These are phyloP conservation scores for Macadamia integrifolia DNA, from an alignment of 164 flowering plant species.

Conservation along the genomic window DNA sequence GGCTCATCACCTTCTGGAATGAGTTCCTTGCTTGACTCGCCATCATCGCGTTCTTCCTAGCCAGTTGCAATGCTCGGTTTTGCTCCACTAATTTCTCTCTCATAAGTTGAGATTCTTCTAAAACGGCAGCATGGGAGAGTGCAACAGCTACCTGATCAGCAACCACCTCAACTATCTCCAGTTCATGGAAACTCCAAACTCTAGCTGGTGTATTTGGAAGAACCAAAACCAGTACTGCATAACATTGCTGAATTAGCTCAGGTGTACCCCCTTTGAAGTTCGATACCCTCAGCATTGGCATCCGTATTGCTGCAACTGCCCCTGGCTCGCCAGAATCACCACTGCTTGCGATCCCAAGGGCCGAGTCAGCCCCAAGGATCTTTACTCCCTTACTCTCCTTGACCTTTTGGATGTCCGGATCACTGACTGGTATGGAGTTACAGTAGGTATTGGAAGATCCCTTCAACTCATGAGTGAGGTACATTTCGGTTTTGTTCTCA, in stretches of 20 bases:
- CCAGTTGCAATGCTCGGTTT: slow-evolving; percentile 72
- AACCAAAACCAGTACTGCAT: slow-evolving; percentile 81
- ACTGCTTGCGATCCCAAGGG: slow-evolving; percentile 53
- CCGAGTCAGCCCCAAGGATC: slow-evolving; percentile 50
- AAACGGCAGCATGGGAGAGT: slow-evolving; percentile 87
- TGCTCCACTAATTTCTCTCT: slow-evolving; percentile 76
- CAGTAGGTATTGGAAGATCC: slow-evolving; percentile 19
- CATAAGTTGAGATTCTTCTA: slow-evolving; percentile 90
- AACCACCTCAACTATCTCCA: slow-evolving; percentile 88
- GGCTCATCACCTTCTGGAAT: slow-evolving; percentile 86
- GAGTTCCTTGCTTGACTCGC: slow-evolving; percentile 83
- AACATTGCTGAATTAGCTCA: slow-evolving; percentile 57
- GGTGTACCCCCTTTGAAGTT: slow-evolving; percentile 95
- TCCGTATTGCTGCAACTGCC: slow-evolving; percentile 81
- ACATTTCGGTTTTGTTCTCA: slow-evolving; percentile 60
- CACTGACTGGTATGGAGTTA: slow-evolving; percentile 37
- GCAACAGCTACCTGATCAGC: slow-evolving; percentile 99
- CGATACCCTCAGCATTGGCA: slow-evolving; percentile 88
- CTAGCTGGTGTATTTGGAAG: slow-evolving; percentile 53
- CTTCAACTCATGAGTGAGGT: slow-evolving; percentile 63
- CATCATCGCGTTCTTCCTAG: slow-evolving; percentile 73
- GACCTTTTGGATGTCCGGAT: slow-evolving; percentile 58
- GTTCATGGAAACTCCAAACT: slow-evolving; percentile 65
- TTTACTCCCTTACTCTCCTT: slow-evolving; percentile 57
- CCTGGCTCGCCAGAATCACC: slow-evolving; percentile 47